Percentiles rank a stretch among this genome's conserved stretches.
phyloP scores from a whole-genome alignment of 495 filamentous ascomycete genomes.

The Aspergillus wentii region DNA sequence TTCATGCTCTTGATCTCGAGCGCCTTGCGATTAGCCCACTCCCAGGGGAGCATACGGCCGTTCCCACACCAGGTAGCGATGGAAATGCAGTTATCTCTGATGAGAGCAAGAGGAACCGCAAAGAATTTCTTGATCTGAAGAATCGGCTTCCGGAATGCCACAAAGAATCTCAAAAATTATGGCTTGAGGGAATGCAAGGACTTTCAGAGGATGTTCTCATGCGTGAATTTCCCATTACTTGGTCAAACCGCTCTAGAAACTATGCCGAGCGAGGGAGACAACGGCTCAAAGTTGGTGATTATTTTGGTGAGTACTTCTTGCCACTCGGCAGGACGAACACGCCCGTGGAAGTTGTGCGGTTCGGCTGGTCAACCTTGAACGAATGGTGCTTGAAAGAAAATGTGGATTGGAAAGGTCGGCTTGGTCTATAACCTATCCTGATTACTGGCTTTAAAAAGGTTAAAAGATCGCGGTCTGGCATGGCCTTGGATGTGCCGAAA shows the following conservation, averaged over 20 bases:
- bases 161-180: conserved; percentile 38
- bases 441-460: too few species aligned
- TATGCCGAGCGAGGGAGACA: conserved; percentile 33
- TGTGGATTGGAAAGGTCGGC: conserved; percentile 35
- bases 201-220: conserved; percentile 40
- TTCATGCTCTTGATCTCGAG: conserved; percentile 42
- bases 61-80: conserved; percentile 35
- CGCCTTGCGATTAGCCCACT: conserved; percentile 34
- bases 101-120: conserved; percentile 29
- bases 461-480: too few species aligned
- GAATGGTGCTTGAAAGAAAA: conserved; percentile 44
- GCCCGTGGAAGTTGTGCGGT: conserved; percentile 43
- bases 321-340: conserved; percentile 36
- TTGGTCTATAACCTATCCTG: conserved; percentile 22
- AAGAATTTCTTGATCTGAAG: conserved; percentile 37
- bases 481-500: too few species aligned
- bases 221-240: conserved; percentile 41
- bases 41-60: conserved; percentile 34
- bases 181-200: conserved; percentile 38
- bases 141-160: conserved; percentile 34
- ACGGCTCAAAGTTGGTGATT: conserved; percentile 32
- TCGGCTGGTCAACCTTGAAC: conserved; percentile 36
- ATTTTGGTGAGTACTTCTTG: conserved; percentile 37
- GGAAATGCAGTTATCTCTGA: conserved; percentile 26
- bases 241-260: conserved; percentile 35